Evolutionary conservation across 2,329 filamentous ascomycete species (phyloP).

Genomic region (Diatrype stigma): DNA sequence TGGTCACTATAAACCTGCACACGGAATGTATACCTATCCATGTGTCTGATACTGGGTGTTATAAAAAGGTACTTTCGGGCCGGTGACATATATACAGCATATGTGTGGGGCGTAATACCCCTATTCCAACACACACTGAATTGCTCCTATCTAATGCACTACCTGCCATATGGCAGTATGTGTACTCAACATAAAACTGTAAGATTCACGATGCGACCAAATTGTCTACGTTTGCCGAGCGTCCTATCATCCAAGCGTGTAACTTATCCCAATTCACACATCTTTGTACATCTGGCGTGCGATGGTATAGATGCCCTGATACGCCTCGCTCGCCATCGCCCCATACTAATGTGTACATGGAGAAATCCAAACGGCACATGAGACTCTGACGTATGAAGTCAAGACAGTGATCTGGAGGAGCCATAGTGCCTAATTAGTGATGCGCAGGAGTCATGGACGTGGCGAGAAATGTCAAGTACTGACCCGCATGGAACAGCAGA

Average conservation of each 20-base stretch:
- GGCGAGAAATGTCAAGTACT: too few relatives aligned
- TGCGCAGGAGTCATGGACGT: too few relatives aligned
- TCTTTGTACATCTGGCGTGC: neutral
- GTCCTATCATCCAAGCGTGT: constrained; percentile 3
- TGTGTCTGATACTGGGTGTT: too few relatives aligned
- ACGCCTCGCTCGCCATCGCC: constrained; percentile 1
- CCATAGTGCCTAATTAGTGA: neutral
- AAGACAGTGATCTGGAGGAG: constrained; percentile 6
- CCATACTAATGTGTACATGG: constrained; percentile 6
- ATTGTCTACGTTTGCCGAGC: constrained; percentile 1
- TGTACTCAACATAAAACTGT: too few relatives aligned
- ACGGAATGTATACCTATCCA: too few relatives aligned
- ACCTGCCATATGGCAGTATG: too few relatives aligned
- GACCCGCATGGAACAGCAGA: neutral
- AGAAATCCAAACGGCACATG: constrained; percentile 5
- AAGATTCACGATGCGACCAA: neutral
- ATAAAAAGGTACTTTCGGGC: too few relatives aligned
- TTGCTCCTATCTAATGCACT: too few relatives aligned
- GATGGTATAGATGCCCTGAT: neutral
- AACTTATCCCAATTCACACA: constrained; percentile 9
- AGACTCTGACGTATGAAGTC: constrained; percentile 7
- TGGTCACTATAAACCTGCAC: too few relatives aligned
- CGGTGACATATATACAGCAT: too few relatives aligned
- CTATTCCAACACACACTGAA: too few relatives aligned
- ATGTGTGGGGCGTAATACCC: too few relatives aligned